Evolutionary conservation across 2,329 filamentous ascomycete genomes (phyloP).

Genomic region (Fusarium denticulatum): DNA sequence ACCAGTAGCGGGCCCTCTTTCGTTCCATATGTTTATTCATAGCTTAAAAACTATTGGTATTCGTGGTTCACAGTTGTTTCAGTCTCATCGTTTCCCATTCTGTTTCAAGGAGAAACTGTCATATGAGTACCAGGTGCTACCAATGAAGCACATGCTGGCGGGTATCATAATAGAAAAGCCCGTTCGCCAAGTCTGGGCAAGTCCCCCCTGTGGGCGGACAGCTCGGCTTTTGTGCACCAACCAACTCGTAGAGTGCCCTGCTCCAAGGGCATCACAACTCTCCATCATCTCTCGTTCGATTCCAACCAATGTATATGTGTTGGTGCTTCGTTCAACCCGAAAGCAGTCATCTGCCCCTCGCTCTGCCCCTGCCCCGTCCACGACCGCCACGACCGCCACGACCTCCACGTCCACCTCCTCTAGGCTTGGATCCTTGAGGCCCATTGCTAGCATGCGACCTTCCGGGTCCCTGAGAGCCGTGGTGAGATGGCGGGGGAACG

Average conservation of each 20-base stretch:
- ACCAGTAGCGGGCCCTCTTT: neutral
- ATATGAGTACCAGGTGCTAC: neutral
- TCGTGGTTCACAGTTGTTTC: neutral
- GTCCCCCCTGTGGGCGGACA: slow-evolving; percentile 26
- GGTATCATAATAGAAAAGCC: slow-evolving; percentile 37
- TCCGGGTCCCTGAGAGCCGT: slow-evolving; percentile 20
- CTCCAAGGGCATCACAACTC: slow-evolving; percentile 20
- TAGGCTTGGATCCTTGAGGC: slow-evolving; percentile 32
- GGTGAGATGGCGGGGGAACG: slow-evolving; percentile 43
- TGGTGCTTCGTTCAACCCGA: neutral
- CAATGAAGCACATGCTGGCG: slow-evolving; percentile 20
- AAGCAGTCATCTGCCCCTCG: slow-evolving; percentile 40
- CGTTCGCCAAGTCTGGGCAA: slow-evolving; percentile 23
- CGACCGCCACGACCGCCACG: slow-evolving; percentile 42
- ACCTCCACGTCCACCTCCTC: slow-evolving; percentile 38
- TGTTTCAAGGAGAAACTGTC: slow-evolving; percentile 27
- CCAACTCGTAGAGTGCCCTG: slow-evolving; percentile 24
- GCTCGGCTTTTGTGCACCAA: slow-evolving; percentile 29
- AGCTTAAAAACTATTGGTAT: neutral
- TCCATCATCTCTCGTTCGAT: slow-evolving; percentile 11
- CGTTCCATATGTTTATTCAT: neutral
- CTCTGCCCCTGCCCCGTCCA: slow-evolving; percentile 45
- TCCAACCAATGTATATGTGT: slow-evolving; percentile 7
- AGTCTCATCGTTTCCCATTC: neutral
- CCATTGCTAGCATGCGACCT: slow-evolving; percentile 24